Percentiles rank a stretch among this genome's conserved stretches.
phyloP scores from a whole-genome alignment of 257 asterid species.

The Solanum pinnatisectum region DNA sequence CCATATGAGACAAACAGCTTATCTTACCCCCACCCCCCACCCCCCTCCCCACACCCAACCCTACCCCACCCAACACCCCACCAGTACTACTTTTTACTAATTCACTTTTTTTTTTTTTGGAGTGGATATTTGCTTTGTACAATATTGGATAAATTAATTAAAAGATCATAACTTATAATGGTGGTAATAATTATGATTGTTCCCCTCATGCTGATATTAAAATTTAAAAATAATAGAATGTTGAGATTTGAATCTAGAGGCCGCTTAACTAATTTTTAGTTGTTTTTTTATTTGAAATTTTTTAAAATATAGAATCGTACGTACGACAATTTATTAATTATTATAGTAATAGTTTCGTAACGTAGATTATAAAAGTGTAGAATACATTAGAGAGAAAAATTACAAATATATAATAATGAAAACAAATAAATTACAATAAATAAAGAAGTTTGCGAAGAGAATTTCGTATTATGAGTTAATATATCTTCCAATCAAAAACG shows the following conservation, averaged over 20 bases:
- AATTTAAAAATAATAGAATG: background rate
- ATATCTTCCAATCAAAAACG: background rate
- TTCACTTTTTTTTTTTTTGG: background rate
- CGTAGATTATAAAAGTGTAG: background rate
- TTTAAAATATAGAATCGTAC: background rate
- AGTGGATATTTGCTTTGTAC: background rate
- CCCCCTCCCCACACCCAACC: background rate
- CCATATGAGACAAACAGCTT: constrained; percentile 1
- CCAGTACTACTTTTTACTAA: background rate
- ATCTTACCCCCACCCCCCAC: background rate
- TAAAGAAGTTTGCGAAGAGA: background rate
- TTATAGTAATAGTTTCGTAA: background rate
- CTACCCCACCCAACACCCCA: background rate
- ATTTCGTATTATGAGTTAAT: background rate
- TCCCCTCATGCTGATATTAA: background rate
- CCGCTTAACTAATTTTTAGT: background rate
- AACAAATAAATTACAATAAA: background rate
- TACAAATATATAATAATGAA: no score
- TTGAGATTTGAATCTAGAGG: background rate
- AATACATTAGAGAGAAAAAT: no score
- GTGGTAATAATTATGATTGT: background rate
- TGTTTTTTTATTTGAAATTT: background rate
- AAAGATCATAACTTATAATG: background rate
- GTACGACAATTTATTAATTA: background rate
- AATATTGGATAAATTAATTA: background rate